Percentiles rank a stretch among this genome's conserved stretches.
Conservation (phyloP, 2,329 filamentous ascomycete species). For the Colletotrichum chlorophyti region DNA sequence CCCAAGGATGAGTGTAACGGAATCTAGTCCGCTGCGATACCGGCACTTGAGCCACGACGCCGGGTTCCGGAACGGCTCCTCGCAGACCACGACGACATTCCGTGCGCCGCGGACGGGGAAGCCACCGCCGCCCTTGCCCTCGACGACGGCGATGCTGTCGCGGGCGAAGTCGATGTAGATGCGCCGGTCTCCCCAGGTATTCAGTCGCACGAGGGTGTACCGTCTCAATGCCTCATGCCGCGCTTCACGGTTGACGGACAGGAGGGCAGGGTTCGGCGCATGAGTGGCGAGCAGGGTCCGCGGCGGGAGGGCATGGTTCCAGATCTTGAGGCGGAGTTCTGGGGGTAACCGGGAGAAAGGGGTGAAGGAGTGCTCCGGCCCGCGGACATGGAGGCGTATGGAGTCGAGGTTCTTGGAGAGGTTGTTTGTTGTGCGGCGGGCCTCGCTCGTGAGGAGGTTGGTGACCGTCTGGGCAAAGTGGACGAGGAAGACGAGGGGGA, state of each 20-base stretch:
- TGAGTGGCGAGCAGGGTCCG: constrained; percentile 21
- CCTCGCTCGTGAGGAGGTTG: constrained; percentile 4
- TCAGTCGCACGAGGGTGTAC: constrained; percentile 13
- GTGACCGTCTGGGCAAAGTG: constrained; percentile 24
- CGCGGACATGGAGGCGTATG: constrained; percentile 19
- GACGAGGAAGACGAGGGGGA: constrained; percentile 24
- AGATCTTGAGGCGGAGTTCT: constrained; percentile 26
- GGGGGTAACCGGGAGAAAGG: constrained; percentile 12
- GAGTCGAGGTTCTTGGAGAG: constrained; percentile 11
- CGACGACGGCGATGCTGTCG: constrained; percentile 19
- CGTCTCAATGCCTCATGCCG: constrained; percentile 13
- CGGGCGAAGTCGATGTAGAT: constrained; percentile 18
- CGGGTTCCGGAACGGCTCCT: constrained; percentile 21
- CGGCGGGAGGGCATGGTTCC: constrained; percentile 19
- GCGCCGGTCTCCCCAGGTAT: constrained; percentile 25
- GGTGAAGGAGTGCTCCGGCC: constrained; percentile 18
- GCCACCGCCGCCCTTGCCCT: constrained; percentile 23
- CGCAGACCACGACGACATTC: constrained; percentile 19
- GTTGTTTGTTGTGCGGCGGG: constrained; percentile 13
- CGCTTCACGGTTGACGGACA: constrained; percentile 19
- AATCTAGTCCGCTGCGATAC: constrained; percentile 17
- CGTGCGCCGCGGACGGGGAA: constrained; percentile 23
- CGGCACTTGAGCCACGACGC: constrained; percentile 23
- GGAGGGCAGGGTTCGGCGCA: constrained; percentile 14
- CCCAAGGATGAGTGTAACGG: constrained; percentile 13